These are phyloP conservation scores for Mrakia hoshinonis DNA, from an alignment of 768 basidiomycete genomes.

Conservation along the genomic window DNA sequence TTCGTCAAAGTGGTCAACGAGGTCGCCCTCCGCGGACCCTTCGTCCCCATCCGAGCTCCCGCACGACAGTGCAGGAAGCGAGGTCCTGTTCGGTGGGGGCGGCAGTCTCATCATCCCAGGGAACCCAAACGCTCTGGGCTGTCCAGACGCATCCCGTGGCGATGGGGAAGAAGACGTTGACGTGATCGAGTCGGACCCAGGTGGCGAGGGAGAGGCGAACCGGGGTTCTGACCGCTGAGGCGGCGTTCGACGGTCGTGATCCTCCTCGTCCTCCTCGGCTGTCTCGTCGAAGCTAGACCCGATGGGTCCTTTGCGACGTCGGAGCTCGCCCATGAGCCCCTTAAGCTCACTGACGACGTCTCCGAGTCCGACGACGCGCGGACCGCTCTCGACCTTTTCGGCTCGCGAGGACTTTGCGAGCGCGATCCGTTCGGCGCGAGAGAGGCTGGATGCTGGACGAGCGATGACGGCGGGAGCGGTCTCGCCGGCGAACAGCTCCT, in stretches of 20 bases:
- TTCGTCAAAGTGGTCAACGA: background rate
- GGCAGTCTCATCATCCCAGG: background rate
- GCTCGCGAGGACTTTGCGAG: constrained; percentile 9
- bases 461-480: background rate
- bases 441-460: background rate
- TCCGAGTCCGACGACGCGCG: constrained; percentile 5
- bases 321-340: constrained; percentile 24
- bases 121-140: background rate
- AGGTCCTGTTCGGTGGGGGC: background rate
- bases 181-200: background rate
- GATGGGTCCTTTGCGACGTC: constrained; percentile 13
- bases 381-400: background rate
- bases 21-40: background rate
- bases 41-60: constrained; percentile 1
- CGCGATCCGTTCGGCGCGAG: constrained; percentile 23
- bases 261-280: background rate
- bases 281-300: background rate
- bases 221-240: background rate
- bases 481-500: constrained; percentile 21
- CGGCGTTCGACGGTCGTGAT: background rate
- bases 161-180: background rate
- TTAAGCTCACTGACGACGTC: constrained; percentile 29
- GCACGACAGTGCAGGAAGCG: background rate
- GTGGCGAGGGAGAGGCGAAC: background rate
- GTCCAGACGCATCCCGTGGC: background rate